These are phyloP conservation scores for Haplographium delicatum DNA, from an alignment of 495 filamentous ascomycete species.

Conservation along the genomic window DNA sequence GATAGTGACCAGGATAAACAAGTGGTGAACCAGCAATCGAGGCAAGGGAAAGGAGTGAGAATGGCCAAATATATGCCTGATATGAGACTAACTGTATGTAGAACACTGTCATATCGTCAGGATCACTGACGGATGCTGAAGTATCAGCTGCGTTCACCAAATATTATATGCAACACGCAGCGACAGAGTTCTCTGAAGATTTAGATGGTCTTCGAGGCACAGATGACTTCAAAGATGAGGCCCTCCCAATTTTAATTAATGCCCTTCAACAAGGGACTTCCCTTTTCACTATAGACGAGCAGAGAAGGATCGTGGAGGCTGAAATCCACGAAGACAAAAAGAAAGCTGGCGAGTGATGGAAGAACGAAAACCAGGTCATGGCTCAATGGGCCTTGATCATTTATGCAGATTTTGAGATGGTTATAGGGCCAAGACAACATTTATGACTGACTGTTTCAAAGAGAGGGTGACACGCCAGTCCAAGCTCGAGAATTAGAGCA, in stretches of 20 bases:
- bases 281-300: constrained; percentile 34
- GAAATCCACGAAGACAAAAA: constrained; percentile 9
- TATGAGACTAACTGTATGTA: not conserved
- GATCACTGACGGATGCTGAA: constrained; percentile 30
- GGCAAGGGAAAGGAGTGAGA: not conserved
- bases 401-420: no score
- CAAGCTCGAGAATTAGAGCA: no score
- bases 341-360: no score
- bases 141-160: constrained; percentile 46
- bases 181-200: constrained; percentile 65
- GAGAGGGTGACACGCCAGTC: no score
- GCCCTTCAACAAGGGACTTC: constrained; percentile 59
- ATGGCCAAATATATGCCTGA: no score
- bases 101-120: no score
- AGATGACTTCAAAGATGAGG: constrained; percentile 60
- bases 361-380: no score
- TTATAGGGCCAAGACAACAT: no score
- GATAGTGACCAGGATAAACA: constrained; percentile 17
- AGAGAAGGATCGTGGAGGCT: constrained; percentile 21
- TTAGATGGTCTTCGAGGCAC: constrained; percentile 60
- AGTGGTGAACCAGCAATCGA: not conserved
- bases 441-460: no score
- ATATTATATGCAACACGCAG: constrained; percentile 60
- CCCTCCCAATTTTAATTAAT: constrained; percentile 54
- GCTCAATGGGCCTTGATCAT: no score